A percentile compares a stretch with the other conserved stretches of the same genome.
These are phyloP conservation scores for Chlorella sp. DNA, from an alignment of 139 green algal genomes.

Conservation along the genomic window DNA sequence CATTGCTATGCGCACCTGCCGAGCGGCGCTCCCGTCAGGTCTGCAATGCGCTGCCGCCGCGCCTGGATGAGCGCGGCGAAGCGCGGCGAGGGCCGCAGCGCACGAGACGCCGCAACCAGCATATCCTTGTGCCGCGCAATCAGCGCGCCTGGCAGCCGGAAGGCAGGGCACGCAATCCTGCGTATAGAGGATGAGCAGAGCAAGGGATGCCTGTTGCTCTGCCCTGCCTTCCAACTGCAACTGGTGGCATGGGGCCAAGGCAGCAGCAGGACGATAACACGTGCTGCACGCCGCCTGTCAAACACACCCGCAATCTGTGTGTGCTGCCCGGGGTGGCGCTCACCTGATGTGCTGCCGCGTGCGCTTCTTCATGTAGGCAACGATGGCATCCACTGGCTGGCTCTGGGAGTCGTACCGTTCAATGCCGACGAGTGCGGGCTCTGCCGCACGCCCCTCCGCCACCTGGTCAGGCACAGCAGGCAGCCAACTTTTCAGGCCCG, in stretches of 20 bases:
- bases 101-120: conserved; percentile 3
- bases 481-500: too few relatives aligned
- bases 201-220: too few relatives aligned
- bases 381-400: conserved; percentile 11
- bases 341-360: conserved; percentile 20
- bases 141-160: conserved; percentile 13
- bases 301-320: too few relatives aligned
- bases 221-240: too few relatives aligned
- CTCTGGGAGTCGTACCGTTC: background rate
- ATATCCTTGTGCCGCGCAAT: background rate
- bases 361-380: conserved; percentile 1
- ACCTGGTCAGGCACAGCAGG: background rate
- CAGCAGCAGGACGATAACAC: too few relatives aligned
- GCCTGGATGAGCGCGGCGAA: background rate
- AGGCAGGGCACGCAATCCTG: conserved; percentile 21
- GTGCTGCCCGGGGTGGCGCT: too few relatives aligned
- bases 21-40: background rate
- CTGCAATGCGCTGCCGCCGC: background rate
- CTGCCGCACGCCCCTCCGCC: background rate
- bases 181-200: too few relatives aligned
- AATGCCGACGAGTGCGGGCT: background rate
- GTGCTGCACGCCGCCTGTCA: background rate
- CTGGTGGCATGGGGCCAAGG: too few relatives aligned
- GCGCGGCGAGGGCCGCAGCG: background rate
- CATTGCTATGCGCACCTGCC: too few relatives aligned